Evolutionary conservation across 2,329 filamentous ascomycete genomes (phyloP), one percentile per base, ranked within the genome.

Genomic region (Xylariaceae sp.): DNA sequence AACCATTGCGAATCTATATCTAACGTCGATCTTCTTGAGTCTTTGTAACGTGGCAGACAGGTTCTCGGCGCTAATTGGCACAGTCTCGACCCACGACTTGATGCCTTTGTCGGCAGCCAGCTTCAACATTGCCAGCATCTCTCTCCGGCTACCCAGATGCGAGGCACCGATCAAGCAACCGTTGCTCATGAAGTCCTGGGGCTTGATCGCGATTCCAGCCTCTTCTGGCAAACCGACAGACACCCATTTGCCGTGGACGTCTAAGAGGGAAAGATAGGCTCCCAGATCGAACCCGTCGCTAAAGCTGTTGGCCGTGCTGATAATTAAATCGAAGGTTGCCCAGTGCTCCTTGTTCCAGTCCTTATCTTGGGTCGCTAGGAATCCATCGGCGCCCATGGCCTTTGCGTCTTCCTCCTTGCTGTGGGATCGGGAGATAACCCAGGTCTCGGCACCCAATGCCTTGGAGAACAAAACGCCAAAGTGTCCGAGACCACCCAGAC

Each of bases 221-320:
- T 89, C 86, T 68, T 91, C 88, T 2, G 89, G 89, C 66, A 94
- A 77, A 42, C 88, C 89, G 51, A 92, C 87, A 65, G 81, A 88
- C 70, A 92, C 82, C 83, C 88, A 94, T 67, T 80, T 81, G 55
- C 87, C 88, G 73, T 91, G 88, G 54, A 92, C 85, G 72, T 92
- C 90, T 69, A 95, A 80, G 65, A 91, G 80, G 58, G 80, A 82
- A 65, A 95, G 81, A 75, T 94, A 95, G 60, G 85, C 79, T 50
- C 73, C 72, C 34, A 89, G 74, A 67, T 89, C 81, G 72, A 89
- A 89, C 47, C 77, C 79, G 50, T 84, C 80, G 65, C 83, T 76
- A 50, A 81, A 85, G 37, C 80, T 83, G 66, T 83, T 88, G 63
- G 88, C 86, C 6, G 83, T 86, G 78, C 87, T 89, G 75, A 91